Base-by-base conservation (phyloP, 352 stramenopile species). In the Globisporangium polare region DNA sequence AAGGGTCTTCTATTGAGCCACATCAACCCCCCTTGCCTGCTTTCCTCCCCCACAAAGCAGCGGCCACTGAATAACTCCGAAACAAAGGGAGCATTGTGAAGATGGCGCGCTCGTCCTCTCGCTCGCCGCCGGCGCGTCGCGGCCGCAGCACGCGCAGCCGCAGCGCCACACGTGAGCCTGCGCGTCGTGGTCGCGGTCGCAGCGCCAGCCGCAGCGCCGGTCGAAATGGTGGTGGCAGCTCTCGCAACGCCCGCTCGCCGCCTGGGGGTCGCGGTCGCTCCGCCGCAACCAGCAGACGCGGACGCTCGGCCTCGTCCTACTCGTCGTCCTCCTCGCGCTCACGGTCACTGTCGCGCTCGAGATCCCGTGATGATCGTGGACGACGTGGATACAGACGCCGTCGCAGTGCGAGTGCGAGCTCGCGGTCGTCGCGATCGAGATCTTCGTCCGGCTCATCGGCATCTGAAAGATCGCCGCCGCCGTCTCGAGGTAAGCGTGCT, bases 401-500 rank as follows among this genome's bases (percentile, higher is more conserved):
- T 46, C 56, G 47, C 18, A 62, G 47, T 26, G 54, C 31, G 4
- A 56, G 50, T 24, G 29, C 7, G 9, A 56, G 50, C n/a, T 63
- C 63, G 18, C 22, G 43, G 9, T 62, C 46, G 56, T 43, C 57
- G 42, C 39, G 60, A 26, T 75, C 67, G 5, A 50, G 53, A 10
- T 71, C 63, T 9, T 53, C 56, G 20, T 63, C 60, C 1, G 52
- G 60, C 35, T 76, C 67, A 20, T 55, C 39, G 22, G 73, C 66
- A 3, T 20, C 45, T 10, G 45, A 56, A 37, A 63, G 55, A 29
- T 63, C 65, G 13, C 50, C 56, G n/a, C n/a, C 43, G n/a, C 29
- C 42, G n/a, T 27, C 45, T 53, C 27, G 51, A 27, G 10, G 7
- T 9, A 46, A 24, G 5, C 45, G 55, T n/a, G 26, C 22, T 53